Percentiles rank a stretch among this genome's conserved stretches.
phyloP scores from a whole-genome alignment of 768 basidiomycete species.

The Phylloporus sp. region DNA sequence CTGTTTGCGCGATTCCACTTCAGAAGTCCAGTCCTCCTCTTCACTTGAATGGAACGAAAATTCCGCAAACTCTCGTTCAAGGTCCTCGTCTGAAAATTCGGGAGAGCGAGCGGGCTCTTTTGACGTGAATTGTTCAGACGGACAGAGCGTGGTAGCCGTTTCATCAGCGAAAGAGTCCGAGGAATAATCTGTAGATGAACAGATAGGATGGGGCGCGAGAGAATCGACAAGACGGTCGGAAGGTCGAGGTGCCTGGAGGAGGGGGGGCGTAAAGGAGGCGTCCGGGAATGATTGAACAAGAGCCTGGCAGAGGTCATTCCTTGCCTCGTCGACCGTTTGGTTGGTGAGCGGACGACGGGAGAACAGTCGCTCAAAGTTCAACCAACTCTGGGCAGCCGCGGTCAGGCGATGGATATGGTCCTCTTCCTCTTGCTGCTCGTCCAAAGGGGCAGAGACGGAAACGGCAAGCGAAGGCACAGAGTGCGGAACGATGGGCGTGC shows the following conservation, averaged over 20 bases:
- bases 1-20: constrained; percentile 10
- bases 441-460: neutral
- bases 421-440: neutral
- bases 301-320: constrained; percentile 6
- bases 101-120: neutral
- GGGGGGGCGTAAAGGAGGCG: neutral
- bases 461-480: neutral
- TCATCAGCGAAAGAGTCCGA: neutral
- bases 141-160: neutral
- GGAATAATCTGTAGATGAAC: neutral
- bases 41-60: constrained; percentile 10
- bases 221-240: neutral
- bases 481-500: too few species aligned
- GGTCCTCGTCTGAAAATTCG: constrained; percentile 11
- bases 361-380: constrained; percentile 4
- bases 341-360: neutral
- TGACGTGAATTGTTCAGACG: neutral
- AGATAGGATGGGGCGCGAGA: too few species aligned
- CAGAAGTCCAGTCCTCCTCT: constrained; percentile 14
- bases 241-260: neutral
- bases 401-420: neutral
- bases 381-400: constrained; percentile 3
- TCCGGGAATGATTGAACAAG: constrained; percentile 4
- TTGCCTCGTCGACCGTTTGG: constrained; percentile 2
- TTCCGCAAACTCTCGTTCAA: constrained; percentile 7